Conservation (phyloP, 1,139 yeast genomes). For the Groenewaldozyma auringiensis region DNA sequence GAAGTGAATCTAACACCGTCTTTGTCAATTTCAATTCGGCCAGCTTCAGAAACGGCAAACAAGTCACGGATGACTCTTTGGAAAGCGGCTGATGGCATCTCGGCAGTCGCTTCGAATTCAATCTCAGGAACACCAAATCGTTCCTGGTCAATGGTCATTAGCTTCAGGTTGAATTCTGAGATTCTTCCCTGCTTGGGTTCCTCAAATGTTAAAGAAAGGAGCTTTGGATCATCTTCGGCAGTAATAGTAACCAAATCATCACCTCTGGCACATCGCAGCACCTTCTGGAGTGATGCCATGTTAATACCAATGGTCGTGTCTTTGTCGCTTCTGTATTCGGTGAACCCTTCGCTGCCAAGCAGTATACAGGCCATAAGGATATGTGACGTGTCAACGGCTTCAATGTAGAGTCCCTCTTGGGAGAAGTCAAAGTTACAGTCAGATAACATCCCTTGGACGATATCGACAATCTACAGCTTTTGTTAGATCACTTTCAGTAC, state of each 20-base stretch:
- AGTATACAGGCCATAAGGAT: slow-evolving; percentile 83
- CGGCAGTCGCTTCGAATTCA: slow-evolving; percentile 80
- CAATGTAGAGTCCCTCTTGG: slow-evolving; percentile 89
- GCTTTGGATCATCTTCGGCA: slow-evolving; percentile 89
- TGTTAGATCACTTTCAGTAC: too few species aligned
- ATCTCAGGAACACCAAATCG: slow-evolving; percentile 89
- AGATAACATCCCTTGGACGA: slow-evolving; percentile 88
- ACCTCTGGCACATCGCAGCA: slow-evolving; percentile 84
- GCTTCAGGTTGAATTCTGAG: slow-evolving; percentile 82
- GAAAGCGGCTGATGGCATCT: slow-evolving; percentile 83
- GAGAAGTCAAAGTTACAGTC: slow-evolving; percentile 95
- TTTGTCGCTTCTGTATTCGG: slow-evolving; percentile 92
- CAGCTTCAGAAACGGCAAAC: slow-evolving; percentile 76
- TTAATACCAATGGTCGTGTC: slow-evolving; percentile 90
- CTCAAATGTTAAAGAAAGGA: slow-evolving; percentile 76
- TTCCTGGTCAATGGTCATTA: slow-evolving; percentile 96
- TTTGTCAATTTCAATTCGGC: slow-evolving; percentile 75
- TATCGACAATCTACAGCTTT: slow-evolving; percentile 55
- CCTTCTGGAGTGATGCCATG: slow-evolving; percentile 75
- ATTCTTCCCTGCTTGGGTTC: slow-evolving; percentile 86
- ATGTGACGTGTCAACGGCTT: slow-evolving; percentile 97
- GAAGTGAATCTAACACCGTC: slow-evolving; percentile 86
- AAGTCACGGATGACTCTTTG: slow-evolving; percentile 87
- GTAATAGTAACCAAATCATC: slow-evolving; percentile 81
- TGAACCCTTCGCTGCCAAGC: slow-evolving; percentile 86